Conservation (phyloP, 257 asterid species). For the Salvia hispanica region DNA sequence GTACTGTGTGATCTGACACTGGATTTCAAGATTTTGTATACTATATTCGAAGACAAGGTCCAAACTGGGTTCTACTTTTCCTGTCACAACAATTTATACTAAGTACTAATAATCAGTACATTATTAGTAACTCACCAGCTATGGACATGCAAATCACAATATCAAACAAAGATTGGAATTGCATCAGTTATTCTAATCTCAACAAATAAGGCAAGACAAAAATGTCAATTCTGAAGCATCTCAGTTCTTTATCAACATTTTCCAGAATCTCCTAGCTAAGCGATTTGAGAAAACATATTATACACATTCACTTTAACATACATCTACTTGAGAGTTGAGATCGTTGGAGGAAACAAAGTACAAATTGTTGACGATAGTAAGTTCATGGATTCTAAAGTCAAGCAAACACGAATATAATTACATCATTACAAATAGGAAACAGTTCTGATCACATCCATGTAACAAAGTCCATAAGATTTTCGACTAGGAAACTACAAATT, state of each 20-base stretch:
- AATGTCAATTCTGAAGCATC: conserved; percentile 2
- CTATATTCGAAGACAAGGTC: conserved; percentile 5
- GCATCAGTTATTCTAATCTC: neutral
- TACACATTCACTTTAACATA: neutral
- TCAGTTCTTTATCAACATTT: neutral
- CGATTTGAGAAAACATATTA: neutral
- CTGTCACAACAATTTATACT: neutral
- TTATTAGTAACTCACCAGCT: neutral
- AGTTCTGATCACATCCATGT: conserved; percentile 5
- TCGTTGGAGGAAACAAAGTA: neutral
- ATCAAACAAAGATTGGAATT: neutral
- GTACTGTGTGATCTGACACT: neutral
- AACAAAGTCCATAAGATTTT: conserved; percentile 15
- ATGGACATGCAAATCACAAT: conserved; percentile 10
- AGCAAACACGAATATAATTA: conserved; percentile 1
- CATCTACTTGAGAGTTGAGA: conserved; percentile 6
- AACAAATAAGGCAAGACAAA: conserved; percentile 18
- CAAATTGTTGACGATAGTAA: neutral
- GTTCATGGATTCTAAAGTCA: conserved; percentile 7
- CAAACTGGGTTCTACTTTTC: neutral
- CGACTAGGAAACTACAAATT: neutral
- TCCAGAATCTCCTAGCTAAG: conserved; percentile 9
- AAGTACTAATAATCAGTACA: neutral
- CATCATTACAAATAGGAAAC: neutral
- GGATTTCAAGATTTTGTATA: conserved; percentile 15